Base-by-base conservation (phyloP, 2,329 filamentous ascomycete species). In the Nannizziopsis barbatae region DNA sequence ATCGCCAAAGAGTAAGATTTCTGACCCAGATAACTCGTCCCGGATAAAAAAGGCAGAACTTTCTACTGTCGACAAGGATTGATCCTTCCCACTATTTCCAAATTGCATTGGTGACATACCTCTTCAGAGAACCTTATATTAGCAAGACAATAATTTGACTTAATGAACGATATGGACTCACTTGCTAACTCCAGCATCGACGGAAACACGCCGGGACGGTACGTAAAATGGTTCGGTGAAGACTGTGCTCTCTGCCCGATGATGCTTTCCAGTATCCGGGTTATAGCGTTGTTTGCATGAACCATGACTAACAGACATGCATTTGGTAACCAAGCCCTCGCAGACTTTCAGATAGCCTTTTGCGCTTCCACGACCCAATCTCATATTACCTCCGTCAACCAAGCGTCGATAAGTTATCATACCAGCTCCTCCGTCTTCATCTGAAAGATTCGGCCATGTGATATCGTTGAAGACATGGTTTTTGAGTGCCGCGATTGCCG, bases 381-480 rank as follows among this genome's bases (percentile, higher is more conserved):
- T 82, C 1, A 84, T 81, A 51, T 90, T 92, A 2, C 90, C 90
- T 9, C 89, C 90, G 62, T 95, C 89, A 4, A 86, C 82, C 8
- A 98, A 73, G 12, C 92, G 79, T 63, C 88, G 82, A 58, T 94
- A 96, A 0, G 87, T 95, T 31, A 98, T 80, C 22, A 98, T 75
- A 0, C 92, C 92, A 3, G 89, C 89, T 18, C 92, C 92, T 31
- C 89, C 88, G 63, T 95, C 92, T 67, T 98, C 92, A 60, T 98
- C 90, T 0, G 87, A 93, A 35, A 98, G 70, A 57, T 98, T 98
- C 0, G 92, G 92, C 92, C 92, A 98, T 47, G 96, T 94, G 50
- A 95, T 72, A 60, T 95, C 93, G 67, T 98, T 98, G 72, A 98
- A 98, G 51, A 98, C 86, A 66, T 98, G 89, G 0, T 75, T 80